A percentile compares a stretch with the other conserved stretches of the same genome.
These are phyloP conservation scores for Xylaria grammica DNA, from an alignment of 495 filamentous ascomycete species.

Conservation along the genomic window DNA sequence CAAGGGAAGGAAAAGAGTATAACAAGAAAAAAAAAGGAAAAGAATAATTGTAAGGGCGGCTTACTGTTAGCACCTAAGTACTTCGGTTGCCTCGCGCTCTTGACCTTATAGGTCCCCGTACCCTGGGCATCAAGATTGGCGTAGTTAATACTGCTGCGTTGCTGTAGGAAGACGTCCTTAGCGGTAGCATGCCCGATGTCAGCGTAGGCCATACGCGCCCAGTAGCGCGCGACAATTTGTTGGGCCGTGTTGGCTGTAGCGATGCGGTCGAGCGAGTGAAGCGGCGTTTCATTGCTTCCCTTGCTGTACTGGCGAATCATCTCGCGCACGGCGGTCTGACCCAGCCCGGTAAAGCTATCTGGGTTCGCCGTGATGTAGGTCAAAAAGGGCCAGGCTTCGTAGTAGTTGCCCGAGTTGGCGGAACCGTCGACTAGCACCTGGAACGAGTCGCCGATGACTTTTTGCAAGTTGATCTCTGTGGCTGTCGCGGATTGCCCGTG, in stretches of 20 bases:
- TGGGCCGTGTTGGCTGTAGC: constrained; percentile 39
- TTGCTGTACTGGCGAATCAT: constrained; percentile 49
- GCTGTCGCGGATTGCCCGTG: constrained; percentile 32
- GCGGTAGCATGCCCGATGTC: constrained; percentile 50
- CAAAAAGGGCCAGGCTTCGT: constrained; percentile 50
- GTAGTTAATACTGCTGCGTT: constrained; percentile 43
- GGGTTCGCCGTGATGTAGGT: constrained; percentile 49
- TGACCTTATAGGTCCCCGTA: constrained; percentile 47
- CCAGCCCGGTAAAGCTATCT: constrained; percentile 46
- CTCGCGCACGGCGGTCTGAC: constrained; percentile 40
- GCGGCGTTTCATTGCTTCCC: constrained; percentile 51
- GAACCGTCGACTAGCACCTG: constrained; percentile 47
- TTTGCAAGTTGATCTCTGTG: constrained; percentile 40
- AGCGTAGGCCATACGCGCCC: constrained; percentile 54
- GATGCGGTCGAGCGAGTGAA: constrained; percentile 46
- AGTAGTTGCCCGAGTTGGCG: constrained; percentile 22
- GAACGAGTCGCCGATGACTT: constrained; percentile 42
- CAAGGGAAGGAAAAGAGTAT: not conserved
- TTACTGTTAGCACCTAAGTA: constrained; percentile 53
- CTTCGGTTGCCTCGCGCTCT: constrained; percentile 44
- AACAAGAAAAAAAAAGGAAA: not conserved
- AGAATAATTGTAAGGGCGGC: no score
- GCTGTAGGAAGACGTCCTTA: constrained; percentile 35
- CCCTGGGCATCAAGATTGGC: constrained; percentile 46
- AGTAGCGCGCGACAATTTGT: constrained; percentile 48